Conservation (phyloP, 176 grass and related monocot species). For the Luzula sylvatica region DNA sequence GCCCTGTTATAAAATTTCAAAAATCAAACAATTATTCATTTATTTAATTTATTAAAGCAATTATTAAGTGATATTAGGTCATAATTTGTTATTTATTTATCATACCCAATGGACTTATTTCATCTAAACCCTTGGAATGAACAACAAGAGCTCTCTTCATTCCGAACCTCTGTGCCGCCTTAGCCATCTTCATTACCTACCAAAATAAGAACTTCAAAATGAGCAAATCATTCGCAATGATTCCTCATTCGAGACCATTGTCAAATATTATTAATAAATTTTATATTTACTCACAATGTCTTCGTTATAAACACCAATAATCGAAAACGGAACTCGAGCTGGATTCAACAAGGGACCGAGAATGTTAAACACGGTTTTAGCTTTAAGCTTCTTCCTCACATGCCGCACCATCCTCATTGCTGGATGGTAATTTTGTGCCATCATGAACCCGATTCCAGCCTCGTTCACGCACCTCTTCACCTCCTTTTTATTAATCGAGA, state of each 20-base stretch:
- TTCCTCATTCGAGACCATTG: too few species aligned
- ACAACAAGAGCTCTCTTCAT: conserved; percentile 89
- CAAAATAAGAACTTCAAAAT: not conserved
- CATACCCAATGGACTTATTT: conserved; percentile 92
- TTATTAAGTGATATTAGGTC: not conserved
- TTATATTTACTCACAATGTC: conserved; percentile 51
- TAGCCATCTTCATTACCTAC: conserved; percentile 89
- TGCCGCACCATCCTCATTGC: conserved; percentile 82
- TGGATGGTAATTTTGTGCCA: conserved; percentile 78
- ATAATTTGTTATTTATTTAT: not conserved
- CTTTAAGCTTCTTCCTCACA: conserved; percentile 75
- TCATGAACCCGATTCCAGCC: conserved; percentile 84
- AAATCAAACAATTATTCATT: conserved; percentile 8
- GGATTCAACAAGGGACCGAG: conserved; percentile 87
- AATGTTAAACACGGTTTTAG: conserved; percentile 94
- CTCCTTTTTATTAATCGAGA: conserved; percentile 31
- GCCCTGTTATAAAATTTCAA: conserved; percentile 28
- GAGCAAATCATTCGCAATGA: too few species aligned
- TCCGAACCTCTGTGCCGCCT: conserved; percentile 70
- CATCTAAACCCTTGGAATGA: conserved; percentile 85
- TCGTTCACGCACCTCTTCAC: conserved; percentile 73
- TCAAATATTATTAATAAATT: not conserved
- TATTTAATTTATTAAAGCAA: not conserved
- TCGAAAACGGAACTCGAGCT: conserved; percentile 66
- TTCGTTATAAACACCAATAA: conserved; percentile 86